A percentile compares a stretch with the other conserved stretches of the same genome.
Evolutionary conservation across 306 rosid genomes (phyloP).

Genomic region (Comarum palustre): DNA sequence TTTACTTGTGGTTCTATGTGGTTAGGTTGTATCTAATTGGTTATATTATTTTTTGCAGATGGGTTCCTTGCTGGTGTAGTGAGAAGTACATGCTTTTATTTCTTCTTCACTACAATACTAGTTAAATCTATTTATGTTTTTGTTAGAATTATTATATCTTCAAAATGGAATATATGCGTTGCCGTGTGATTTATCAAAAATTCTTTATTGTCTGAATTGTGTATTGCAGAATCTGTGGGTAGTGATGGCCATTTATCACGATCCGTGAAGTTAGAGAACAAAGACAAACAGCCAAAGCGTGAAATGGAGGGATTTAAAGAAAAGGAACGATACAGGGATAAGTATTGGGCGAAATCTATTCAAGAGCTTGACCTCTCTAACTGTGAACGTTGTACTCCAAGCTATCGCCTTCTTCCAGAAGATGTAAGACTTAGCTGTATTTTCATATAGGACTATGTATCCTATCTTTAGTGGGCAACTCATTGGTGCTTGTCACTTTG

Average conservation of each 20-base stretch:
- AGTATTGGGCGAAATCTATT: slow-evolving; percentile 80
- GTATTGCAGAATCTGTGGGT: slow-evolving; percentile 64
- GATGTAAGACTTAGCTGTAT: slow-evolving; percentile 48
- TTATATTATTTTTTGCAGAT: slow-evolving; percentile 65
- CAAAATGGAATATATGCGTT: slow-evolving; percentile 16
- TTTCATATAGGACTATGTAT: slow-evolving; percentile 22
- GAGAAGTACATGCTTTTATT: slow-evolving; percentile 61
- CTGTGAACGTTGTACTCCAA: slow-evolving; percentile 84
- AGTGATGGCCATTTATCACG: slow-evolving; percentile 62
- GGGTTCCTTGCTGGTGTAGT: slow-evolving; percentile 92
- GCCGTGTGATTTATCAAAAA: neutral
- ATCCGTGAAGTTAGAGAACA: slow-evolving; percentile 71
- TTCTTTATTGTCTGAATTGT: slow-evolving; percentile 27
- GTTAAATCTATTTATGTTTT: neutral
- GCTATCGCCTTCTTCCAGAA: slow-evolving; percentile 89
- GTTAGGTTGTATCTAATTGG: slow-evolving; percentile 31
- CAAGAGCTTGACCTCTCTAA: slow-evolving; percentile 94
- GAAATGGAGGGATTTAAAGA: slow-evolving; percentile 74
- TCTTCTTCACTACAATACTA: slow-evolving; percentile 5
- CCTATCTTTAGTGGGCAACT: slow-evolving; percentile 22
- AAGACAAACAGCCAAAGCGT: slow-evolving; percentile 67
- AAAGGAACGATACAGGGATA: slow-evolving; percentile 79
- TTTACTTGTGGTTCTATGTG: slow-evolving; percentile 23
- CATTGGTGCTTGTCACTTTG: slow-evolving; percentile 29
- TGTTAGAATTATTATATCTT: slow-evolving; percentile 18